phyloP scores from a whole-genome alignment of 2,329 filamentous ascomycete genomes.

The Xylaria sp. region DNA sequence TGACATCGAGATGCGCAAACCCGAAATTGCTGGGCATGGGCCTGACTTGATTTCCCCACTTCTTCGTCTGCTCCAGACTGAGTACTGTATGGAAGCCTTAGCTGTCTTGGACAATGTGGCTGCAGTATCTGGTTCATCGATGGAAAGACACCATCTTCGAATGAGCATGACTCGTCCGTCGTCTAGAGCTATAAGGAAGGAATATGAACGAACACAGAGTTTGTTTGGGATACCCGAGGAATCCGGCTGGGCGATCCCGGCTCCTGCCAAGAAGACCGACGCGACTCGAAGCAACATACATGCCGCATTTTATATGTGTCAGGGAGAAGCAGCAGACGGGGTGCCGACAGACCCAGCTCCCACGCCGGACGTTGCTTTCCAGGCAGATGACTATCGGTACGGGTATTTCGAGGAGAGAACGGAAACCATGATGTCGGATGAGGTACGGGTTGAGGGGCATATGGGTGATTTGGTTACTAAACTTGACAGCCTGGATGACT shows the following conservation, averaged over 20 bases:
- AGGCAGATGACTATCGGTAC: constrained; percentile 86
- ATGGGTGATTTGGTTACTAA: constrained; percentile 86
- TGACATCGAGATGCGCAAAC: constrained; percentile 91
- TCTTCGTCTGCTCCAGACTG: constrained; percentile 87
- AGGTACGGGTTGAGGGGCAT: constrained; percentile 75
- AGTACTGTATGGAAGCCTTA: constrained; percentile 91
- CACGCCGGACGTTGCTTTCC: constrained; percentile 92
- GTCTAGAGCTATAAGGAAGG: constrained; percentile 86
- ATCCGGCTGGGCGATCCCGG: constrained; percentile 94
- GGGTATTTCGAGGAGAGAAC: constrained; percentile 85
- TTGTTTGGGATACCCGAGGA: constrained; percentile 96
- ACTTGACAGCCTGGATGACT: constrained; percentile 82
- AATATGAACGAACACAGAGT: constrained; percentile 94
- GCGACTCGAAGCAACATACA: constrained; percentile 92
- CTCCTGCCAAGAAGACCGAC: constrained; percentile 89
- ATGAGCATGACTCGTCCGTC: constrained; percentile 98
- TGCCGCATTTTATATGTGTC: constrained; percentile 94
- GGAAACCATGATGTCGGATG: constrained; percentile 93
- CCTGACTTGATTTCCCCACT: constrained; percentile 96
- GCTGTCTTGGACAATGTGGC: constrained; percentile 95
- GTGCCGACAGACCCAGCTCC: constrained; percentile 68
- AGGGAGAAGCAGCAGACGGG: constrained; percentile 70
- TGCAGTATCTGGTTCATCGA: constrained; percentile 89
- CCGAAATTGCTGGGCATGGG: constrained; percentile 89
- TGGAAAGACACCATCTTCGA: constrained; percentile 92